Base-by-base conservation (phyloP, 2,329 filamentous ascomycete species). In the Colletotrichum eremochloae region DNA sequence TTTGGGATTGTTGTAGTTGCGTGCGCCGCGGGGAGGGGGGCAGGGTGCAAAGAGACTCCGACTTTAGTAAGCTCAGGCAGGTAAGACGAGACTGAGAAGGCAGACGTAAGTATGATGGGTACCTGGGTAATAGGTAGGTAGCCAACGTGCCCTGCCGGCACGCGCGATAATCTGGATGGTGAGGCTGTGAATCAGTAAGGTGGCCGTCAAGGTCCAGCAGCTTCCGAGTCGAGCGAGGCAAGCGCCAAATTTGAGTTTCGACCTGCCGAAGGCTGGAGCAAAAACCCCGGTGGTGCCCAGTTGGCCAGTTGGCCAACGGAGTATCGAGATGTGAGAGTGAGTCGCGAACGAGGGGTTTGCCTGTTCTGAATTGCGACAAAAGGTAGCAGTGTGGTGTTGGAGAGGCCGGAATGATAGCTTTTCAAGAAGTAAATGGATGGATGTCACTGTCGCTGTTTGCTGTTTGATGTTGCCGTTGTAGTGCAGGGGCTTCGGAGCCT, bases 191-290 rank as follows among this genome's bases (percentile, higher is more conserved):
- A 60, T 12, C 11, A 48, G 33, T 24, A 11, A 50, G 58, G 31
- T 62, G 60, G 36, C 48, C 14, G 46, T 63, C 29, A 33, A 31
- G 29, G 24, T 20, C 33, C n/a, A 42, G 31, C 29, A 38, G 33
- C 31, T 56, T 24, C 36, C 38, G 55, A 57, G 36, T 33, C 40
- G 44, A 36, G 60, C 60, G 36, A 52, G 46, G 46, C 36, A 53
- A 52, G 46, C 65, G 65, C 65, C 38, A 69, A 60, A 53, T 58
- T 58, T 69, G 62, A 57, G 52, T 66, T 69, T 69, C 33, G 33
- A 29, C 53, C 33, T 52, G 67, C 52, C 31, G 29, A 56, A 58
- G 63, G 38, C 67, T 67, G 63, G 67, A 70, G 67, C 63, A 70
- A 66, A 70, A 53, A 24, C 40, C 67, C 67, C 67, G 63, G 46